These are phyloP conservation scores for Globisporangium camurandrum DNA, from an alignment of 352 stramenopile genomes.

Conservation along the genomic window DNA sequence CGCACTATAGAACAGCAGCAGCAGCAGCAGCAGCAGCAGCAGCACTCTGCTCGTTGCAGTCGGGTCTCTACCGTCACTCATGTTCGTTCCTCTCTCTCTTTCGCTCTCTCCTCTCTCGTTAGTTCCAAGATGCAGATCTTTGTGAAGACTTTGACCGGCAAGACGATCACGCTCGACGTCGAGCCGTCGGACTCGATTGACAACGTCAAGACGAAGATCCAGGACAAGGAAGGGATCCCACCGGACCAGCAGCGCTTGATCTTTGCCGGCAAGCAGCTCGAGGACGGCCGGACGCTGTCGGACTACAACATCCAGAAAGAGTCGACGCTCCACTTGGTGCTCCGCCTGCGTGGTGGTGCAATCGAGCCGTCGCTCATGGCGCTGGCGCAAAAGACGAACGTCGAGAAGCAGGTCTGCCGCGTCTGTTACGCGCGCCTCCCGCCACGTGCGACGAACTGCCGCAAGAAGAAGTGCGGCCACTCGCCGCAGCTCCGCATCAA, in stretches of 20 bases:
- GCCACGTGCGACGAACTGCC: constrained; percentile 98
- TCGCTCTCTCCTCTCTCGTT: too few relatives aligned
- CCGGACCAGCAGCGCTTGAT: constrained; percentile 99
- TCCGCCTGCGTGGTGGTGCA: constrained; percentile 90
- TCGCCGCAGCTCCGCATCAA: constrained; percentile 99
- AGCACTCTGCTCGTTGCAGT: too few relatives aligned
- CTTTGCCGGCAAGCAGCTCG: constrained; percentile 99
- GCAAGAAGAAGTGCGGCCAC: constrained; percentile 99
- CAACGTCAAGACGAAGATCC: constrained; percentile 99
- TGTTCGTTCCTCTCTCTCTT: too few relatives aligned
- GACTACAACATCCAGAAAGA: constrained; percentile 97
- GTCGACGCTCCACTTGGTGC: constrained; percentile 96
- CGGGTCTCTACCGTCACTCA: too few relatives aligned
- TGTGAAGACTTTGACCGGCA: constrained; percentile 97
- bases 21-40: too few relatives aligned
- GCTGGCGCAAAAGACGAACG: constrained; percentile 99
- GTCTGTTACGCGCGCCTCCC: constrained; percentile 99
- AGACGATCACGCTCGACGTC: constrained; percentile 96
- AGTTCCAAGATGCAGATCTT: constrained; percentile 98
- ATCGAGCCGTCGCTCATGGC: constrained; percentile 96
- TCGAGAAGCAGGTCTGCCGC: constrained; percentile 99
- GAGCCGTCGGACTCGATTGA: constrained; percentile 97
- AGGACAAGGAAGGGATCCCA: constrained; percentile 99
- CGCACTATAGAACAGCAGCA: too few relatives aligned
- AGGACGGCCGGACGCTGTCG: constrained; percentile 90